Percentiles rank a stretch among this genome's conserved stretches.
phyloP scores from a whole-genome alignment of 2,329 filamentous ascomycete species.

The Colletotrichum siamense region DNA sequence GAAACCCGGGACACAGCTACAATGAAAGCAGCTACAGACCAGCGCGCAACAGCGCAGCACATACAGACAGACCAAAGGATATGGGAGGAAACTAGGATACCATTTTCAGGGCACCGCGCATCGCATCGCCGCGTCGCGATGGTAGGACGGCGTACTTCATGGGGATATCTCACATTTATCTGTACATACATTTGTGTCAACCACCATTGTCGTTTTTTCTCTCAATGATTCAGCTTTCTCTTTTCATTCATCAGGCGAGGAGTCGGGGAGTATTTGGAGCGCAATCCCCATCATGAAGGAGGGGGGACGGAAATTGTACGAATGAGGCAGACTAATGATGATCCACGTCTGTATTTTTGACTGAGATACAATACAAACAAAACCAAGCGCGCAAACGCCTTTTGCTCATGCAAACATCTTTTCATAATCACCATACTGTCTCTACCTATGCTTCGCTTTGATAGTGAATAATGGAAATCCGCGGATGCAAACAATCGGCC shows the following conservation, averaged over 20 bases:
- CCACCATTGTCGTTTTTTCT: not conserved
- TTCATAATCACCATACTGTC: not conserved
- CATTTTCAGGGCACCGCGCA: not conserved
- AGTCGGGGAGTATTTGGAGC: not conserved
- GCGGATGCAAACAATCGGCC: not conserved
- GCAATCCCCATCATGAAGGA: not conserved
- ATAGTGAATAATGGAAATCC: not conserved
- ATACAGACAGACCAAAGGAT: not conserved
- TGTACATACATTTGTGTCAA: not conserved
- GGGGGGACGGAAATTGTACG: not conserved
- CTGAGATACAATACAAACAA: not conserved
- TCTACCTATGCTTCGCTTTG: not conserved
- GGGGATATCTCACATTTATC: not conserved
- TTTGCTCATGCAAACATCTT: not conserved
- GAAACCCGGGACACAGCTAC: not conserved
- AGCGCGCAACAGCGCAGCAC: not conserved
- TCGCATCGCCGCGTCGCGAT: not conserved
- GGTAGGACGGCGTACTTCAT: not conserved
- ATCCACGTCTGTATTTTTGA: not conserved
- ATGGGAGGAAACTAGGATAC: not conserved
- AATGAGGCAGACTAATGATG: not conserved
- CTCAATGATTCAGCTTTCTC: not conserved
- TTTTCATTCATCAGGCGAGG: not conserved
- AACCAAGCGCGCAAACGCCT: not conserved
- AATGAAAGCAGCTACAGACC: not conserved